Conservation (phyloP, 2,329 filamentous ascomycete species). For the Leptographium radiaticola region DNA sequence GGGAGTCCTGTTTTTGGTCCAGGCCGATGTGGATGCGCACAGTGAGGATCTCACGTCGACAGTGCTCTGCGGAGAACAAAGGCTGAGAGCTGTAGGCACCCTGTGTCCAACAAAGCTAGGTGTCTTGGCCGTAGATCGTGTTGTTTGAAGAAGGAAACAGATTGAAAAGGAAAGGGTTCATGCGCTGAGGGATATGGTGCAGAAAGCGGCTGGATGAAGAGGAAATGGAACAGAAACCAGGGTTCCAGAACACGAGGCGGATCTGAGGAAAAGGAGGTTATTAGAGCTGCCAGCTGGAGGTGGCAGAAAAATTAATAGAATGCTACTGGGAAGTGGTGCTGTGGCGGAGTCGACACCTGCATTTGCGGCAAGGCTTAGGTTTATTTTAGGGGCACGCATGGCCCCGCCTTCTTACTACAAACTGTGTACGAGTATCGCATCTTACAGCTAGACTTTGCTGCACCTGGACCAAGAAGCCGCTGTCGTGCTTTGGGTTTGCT, state of each 20-base stretch:
- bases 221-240: constrained; percentile 7
- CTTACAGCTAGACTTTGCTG: too few species aligned
- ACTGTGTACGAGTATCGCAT: not conserved
- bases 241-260: constrained; percentile 1
- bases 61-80: too few species aligned
- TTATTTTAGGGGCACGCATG: not conserved
- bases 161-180: not conserved
- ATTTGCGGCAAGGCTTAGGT: not conserved
- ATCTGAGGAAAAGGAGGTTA: not conserved
- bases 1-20: not conserved
- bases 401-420: not conserved
- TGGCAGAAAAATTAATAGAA: not conserved
- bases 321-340: not conserved
- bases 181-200: not conserved
- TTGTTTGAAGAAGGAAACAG: not conserved
- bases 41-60: constrained; percentile 1
- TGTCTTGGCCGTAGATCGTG: too few species aligned
- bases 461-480: too few species aligned
- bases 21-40: not conserved
- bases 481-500: too few species aligned
- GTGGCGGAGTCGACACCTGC: not conserved
- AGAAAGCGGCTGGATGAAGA: constrained; percentile 1
- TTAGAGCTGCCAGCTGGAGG: not conserved
- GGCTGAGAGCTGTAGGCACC: too few species aligned
- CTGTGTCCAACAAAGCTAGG: too few species aligned